These are phyloP conservation scores for Astrocystis sublimbata DNA, from an alignment of 495 filamentous ascomycete species.

Conservation along the genomic window DNA sequence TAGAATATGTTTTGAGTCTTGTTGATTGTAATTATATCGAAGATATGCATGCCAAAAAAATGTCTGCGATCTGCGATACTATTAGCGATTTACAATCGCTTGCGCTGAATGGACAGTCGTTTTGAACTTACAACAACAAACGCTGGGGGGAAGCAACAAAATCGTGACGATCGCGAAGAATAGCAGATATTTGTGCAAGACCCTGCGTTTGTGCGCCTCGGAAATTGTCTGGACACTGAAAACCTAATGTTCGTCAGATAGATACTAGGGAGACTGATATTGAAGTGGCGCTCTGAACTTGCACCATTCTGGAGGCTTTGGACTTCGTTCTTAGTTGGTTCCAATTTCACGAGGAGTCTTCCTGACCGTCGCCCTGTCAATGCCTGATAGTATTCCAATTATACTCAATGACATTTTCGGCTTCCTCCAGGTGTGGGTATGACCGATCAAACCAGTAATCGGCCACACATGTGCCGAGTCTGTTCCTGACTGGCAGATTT, in stretches of 20 bases:
- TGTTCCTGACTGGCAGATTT: not conserved
- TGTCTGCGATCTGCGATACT: not conserved
- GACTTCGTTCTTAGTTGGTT: not conserved
- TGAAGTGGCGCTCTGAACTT: not conserved
- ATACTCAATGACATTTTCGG: not conserved
- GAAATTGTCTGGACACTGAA: not conserved
- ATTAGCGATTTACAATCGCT: not conserved
- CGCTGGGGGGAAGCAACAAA: not conserved
- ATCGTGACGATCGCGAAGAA: slow-evolving; percentile 6
- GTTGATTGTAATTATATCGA: not conserved
- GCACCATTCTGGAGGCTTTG: not conserved
- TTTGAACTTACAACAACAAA: not conserved
- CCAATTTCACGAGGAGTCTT: not conserved
- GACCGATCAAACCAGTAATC: not conserved
- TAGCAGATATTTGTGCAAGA: not conserved
- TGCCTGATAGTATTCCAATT: not conserved
- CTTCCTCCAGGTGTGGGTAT: not conserved
- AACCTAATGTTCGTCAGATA: not conserved
- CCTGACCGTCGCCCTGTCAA: not conserved
- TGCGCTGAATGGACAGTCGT: not conserved
- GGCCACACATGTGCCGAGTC: not conserved
- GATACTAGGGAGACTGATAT: not conserved
- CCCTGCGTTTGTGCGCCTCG: not conserved
- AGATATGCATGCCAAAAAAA: not conserved
- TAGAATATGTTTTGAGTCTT: not conserved